phyloP scores from a whole-genome alignment of 2,329 filamentous ascomycete genomes.

The Xylaria sp. region DNA sequence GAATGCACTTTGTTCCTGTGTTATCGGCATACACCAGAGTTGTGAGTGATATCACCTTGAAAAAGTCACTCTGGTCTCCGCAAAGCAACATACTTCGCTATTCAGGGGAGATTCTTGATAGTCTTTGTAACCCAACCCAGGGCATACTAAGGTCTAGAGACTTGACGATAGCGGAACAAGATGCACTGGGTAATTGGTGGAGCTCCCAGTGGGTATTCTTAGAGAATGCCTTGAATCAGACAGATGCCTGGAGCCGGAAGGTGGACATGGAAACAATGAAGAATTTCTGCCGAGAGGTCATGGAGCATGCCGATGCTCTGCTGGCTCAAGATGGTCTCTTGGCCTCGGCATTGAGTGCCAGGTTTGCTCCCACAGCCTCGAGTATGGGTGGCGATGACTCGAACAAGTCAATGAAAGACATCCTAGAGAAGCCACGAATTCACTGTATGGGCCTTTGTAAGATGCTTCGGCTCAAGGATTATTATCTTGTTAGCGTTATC shows the following conservation, averaged over 20 bases:
- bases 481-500: conserved; percentile 81
- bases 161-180: conserved; percentile 66
- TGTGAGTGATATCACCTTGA: conserved; percentile 49
- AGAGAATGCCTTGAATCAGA: conserved; percentile 79
- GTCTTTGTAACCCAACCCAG: conserved; percentile 60
- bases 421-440: conserved; percentile 68
- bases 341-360: conserved; percentile 65
- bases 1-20: conserved; percentile 51
- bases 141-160: conserved; percentile 61
- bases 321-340: conserved; percentile 87
- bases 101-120: conserved; percentile 61
- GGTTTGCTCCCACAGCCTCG: conserved; percentile 39
- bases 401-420: conserved; percentile 46
- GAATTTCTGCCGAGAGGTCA: conserved; percentile 91
- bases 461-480: conserved; percentile 89
- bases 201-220: conserved; percentile 80
- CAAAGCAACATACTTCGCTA: conserved; percentile 63
- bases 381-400: conserved; percentile 44
- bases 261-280: conserved; percentile 82
- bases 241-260: conserved; percentile 80
- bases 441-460: conserved; percentile 75
- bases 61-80: conserved; percentile 58
- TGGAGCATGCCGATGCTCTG: conserved; percentile 87
- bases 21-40: conserved; percentile 52
- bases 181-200: conserved; percentile 80